phyloP scores from a whole-genome alignment of 2,329 filamentous ascomycete genomes.

The Ceratocystis huliohia region DNA sequence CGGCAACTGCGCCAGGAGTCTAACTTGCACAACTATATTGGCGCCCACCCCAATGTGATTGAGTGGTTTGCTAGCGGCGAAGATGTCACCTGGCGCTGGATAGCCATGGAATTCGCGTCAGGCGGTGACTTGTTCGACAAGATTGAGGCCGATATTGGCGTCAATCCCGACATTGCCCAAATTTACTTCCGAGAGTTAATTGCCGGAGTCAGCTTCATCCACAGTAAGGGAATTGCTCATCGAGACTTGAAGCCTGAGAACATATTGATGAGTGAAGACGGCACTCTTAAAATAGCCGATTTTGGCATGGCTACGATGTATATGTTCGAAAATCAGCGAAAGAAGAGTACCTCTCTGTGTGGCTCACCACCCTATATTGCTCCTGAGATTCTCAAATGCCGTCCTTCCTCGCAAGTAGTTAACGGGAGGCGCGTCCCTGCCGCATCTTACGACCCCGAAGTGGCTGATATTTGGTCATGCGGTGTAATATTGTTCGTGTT shows the following conservation, averaged over 20 bases:
- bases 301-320: conserved; percentile 94
- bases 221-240: conserved; percentile 89
- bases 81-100: conserved; percentile 83
- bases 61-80: conserved; percentile 82
- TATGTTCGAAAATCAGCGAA: conserved; percentile 70
- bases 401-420: conserved; percentile 22
- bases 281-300: conserved; percentile 86
- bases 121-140: conserved; percentile 98
- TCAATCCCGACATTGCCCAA: conserved; percentile 89
- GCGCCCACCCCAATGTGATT: conserved; percentile 85
- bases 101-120: conserved; percentile 93
- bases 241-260: conserved; percentile 91
- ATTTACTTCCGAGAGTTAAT: conserved; percentile 91
- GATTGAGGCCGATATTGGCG: conserved; percentile 92
- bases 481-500: conserved; percentile 96
- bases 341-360: conserved; percentile 78
- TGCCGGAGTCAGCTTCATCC: conserved; percentile 84
- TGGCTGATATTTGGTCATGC: conserved; percentile 92
- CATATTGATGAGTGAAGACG: conserved; percentile 71
- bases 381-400: conserved; percentile 64
- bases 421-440: conserved; percentile 35
- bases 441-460: conserved; percentile 55
- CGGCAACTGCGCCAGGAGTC: conserved; percentile 91
- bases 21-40: conserved; percentile 75
- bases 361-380: conserved; percentile 96